A percentile compares a stretch with the other conserved stretches of the same genome.
Conservation (phyloP, 169 alveolate genomes). For the Plasmodium gonderi region DNA sequence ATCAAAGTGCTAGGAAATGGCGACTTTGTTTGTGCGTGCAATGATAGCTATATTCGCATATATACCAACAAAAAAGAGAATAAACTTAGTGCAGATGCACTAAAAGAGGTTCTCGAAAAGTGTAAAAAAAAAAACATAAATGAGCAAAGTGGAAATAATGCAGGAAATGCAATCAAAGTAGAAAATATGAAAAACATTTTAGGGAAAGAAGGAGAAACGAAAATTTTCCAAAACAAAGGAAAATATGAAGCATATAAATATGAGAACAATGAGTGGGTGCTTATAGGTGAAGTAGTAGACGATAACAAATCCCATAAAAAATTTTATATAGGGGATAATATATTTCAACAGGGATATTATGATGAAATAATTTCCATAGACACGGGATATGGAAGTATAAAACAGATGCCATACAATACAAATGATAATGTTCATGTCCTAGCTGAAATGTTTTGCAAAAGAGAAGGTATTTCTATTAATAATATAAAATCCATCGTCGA, state of each 20-base stretch:
- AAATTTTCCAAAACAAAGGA: constrained; percentile 38
- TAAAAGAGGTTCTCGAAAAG: background rate
- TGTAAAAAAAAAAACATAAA: background rate
- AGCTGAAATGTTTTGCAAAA: constrained; percentile 74
- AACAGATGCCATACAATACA: constrained; percentile 44
- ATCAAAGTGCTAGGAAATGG: constrained; percentile 13
- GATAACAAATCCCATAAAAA: constrained; percentile 43
- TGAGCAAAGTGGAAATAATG: background rate
- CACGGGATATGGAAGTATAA: constrained; percentile 26
- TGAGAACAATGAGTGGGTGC: constrained; percentile 37
- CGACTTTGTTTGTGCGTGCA: constrained; percentile 42
- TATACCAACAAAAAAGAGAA: constrained; percentile 39
- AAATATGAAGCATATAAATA: constrained; percentile 72
- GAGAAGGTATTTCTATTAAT: constrained; percentile 40
- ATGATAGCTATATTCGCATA: constrained; percentile 51
- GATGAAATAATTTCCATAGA: constrained; percentile 58
- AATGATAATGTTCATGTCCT: constrained; percentile 41
- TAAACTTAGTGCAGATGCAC: background rate
- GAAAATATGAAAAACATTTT: constrained; percentile 30
- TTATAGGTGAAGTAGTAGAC: constrained; percentile 61
- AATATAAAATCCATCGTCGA: constrained; percentile 62
- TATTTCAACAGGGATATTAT: constrained; percentile 60
- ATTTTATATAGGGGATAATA: constrained; percentile 54
- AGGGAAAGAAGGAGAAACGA: constrained; percentile 64
- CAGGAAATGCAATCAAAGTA: background rate